Evolutionary conservation across 495 filamentous ascomycete genomes (phyloP), one percentile per base, ranked within the genome.

Genomic region (Penicillium silybi): DNA sequence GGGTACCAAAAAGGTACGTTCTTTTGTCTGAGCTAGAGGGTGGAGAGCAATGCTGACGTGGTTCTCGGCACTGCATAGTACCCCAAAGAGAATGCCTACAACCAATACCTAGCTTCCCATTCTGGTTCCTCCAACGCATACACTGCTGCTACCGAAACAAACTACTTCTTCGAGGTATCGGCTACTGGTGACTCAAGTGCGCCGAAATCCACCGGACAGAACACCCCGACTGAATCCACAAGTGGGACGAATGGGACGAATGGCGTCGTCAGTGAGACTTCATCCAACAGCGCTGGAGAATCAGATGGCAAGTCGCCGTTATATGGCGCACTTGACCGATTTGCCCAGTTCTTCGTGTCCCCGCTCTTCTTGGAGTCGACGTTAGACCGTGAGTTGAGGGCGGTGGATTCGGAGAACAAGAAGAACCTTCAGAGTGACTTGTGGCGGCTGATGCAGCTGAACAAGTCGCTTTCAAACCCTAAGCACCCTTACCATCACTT

Each of bases 331-430:
- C 75, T 98, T 39, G 93, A 99, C 66, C 83, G 92, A 22, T 99
- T 99, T 68, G 90, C 95, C 32, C 93, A 99, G 70, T 99, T 99
- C 70, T 99, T 99, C 72, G 84, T 97, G 54, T 79, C 83, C 20
- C 93, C 93, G 0, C 81, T 99, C 19, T 99, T 97, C 67, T 79
- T 97, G 11, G 83, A 85, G 46, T 90, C 85, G 37, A 96, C 92
- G 2, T 67, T 99, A 37, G 93, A 99, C 56, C 84, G 93, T 25
- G 93, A 99, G 71, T 75, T 99, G 52, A 81, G 76, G 53, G 93
- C 93, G 17, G 93, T 99, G 17, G 93, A 99, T 70, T 97, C 93
- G 0, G 93, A 99, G 66, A 96, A 97, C 72, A 99, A 99, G 79
- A 97, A 99, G 78, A 99, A 99, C 56, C 80, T 99, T 20, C 93